phyloP scores from a whole-genome alignment of 2,329 filamentous ascomycete genomes.

The Sporothrix luriei region DNA sequence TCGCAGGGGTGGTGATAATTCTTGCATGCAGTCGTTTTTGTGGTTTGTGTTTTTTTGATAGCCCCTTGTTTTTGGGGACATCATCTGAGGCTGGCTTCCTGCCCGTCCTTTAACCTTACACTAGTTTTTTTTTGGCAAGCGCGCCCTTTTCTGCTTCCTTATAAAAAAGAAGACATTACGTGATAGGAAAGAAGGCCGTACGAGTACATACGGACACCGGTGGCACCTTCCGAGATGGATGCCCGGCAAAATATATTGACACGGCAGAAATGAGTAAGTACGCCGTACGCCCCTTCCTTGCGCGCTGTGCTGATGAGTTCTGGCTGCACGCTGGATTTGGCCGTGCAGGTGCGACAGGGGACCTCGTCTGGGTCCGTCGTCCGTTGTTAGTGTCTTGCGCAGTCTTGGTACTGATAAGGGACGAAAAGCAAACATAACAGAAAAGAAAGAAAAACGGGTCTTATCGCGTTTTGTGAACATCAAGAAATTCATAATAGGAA shows the following conservation, averaged over 20 bases:
- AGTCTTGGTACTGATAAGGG: constrained; percentile 35
- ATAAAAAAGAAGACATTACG: constrained; percentile 3
- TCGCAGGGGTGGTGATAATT: constrained; percentile 19
- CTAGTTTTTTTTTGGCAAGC: neutral
- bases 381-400: neutral
- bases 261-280: constrained; percentile 21
- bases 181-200: constrained; percentile 9
- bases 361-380: constrained; percentile 13
- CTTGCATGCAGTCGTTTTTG: neutral
- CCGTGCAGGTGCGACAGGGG: constrained; percentile 1
- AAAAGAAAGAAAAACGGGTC: constrained; percentile 35
- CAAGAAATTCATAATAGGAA: constrained; percentile 46
- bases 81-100: neutral
- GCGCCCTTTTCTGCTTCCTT: constrained; percentile 1
- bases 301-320: constrained; percentile 1
- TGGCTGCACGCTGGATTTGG: constrained; percentile 21
- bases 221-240: constrained; percentile 18
- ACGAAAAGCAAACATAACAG: constrained; percentile 32
- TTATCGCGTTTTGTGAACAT: constrained; percentile 44
- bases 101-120: constrained; percentile 18
- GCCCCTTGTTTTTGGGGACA: neutral
- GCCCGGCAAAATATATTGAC: neutral
- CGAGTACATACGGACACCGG: neutral
- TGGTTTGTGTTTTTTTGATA: neutral
- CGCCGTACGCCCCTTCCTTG: constrained; percentile 27